Conservation (phyloP, 768 basidiomycete species). For the Obba rivulosa region DNA sequence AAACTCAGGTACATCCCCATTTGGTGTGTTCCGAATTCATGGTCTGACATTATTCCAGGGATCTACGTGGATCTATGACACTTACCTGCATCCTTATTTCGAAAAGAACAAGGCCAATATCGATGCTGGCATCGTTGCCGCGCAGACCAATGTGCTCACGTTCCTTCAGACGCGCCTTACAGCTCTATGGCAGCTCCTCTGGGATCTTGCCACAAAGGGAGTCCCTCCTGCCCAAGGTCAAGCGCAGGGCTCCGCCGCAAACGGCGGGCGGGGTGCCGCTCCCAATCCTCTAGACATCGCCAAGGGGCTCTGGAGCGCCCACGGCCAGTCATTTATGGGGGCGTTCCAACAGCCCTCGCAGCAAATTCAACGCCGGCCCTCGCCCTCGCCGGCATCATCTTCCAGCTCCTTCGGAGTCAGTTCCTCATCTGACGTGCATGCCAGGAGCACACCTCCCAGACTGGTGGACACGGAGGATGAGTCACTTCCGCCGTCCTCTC, state of each 20-base stretch:
- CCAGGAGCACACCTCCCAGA: slow-evolving; percentile 13
- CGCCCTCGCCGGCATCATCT: slow-evolving; percentile 9
- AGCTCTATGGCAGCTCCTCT: slow-evolving; percentile 42
- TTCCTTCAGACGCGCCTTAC: slow-evolving; percentile 51
- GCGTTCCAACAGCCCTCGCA: slow-evolving; percentile 14
- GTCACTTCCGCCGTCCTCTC: slow-evolving; percentile 6
- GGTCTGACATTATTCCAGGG: slow-evolving; percentile 36
- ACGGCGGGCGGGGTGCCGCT: slow-evolving; percentile 19
- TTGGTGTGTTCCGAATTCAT: neutral
- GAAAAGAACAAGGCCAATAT: slow-evolving; percentile 51
- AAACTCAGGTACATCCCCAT: slow-evolving; percentile 46
- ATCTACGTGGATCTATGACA: slow-evolving; percentile 58
- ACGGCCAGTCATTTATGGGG: slow-evolving; percentile 35
- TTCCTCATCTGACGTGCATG: neutral
- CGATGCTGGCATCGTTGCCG: slow-evolving; percentile 51
- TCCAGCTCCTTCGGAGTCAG: slow-evolving; percentile 12
- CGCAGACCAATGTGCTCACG: slow-evolving; percentile 47
- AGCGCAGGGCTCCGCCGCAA: slow-evolving; percentile 14
- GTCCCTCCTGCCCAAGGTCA: slow-evolving; percentile 7
- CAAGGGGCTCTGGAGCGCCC: slow-evolving; percentile 29
- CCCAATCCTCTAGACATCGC: slow-evolving; percentile 20
- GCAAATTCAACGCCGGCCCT: slow-evolving; percentile 4
- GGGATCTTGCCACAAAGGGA: slow-evolving; percentile 37
- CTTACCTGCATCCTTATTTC: slow-evolving; percentile 59
- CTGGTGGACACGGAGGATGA: slow-evolving; percentile 10